Percentiles rank a stretch among this genome's conserved stretches.
Conservation (phyloP, 2,329 filamentous ascomycete genomes). For the Trichoderma sp. region DNA sequence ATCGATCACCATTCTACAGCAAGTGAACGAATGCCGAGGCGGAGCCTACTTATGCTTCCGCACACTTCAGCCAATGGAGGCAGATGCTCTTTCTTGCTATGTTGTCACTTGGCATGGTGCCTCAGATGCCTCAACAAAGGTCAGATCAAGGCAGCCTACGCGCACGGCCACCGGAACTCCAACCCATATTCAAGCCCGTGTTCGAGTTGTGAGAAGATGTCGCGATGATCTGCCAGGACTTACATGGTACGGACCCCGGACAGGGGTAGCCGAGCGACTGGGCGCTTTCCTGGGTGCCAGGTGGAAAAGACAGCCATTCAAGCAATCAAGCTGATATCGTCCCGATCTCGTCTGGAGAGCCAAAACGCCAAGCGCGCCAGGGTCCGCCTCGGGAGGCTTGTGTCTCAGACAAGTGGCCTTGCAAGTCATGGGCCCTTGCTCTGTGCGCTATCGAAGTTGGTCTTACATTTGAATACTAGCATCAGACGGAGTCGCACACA, state of each 20-base stretch:
- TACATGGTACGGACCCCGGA: conserved; percentile 1
- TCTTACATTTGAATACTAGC: not conserved
- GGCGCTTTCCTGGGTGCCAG: not conserved
- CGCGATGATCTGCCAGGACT: too few species aligned
- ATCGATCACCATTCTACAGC: not conserved
- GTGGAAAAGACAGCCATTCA: conserved; percentile 21
- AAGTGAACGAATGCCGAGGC: not conserved
- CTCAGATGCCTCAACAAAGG: not conserved
- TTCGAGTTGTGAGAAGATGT: too few species aligned
- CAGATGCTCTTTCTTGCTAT: too few species aligned
- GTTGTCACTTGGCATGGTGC: not conserved
- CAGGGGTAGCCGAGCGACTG: conserved; percentile 9
- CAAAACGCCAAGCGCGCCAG: conserved; percentile 24
- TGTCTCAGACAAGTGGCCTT: conserved; percentile 14
- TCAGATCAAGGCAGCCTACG: not conserved
- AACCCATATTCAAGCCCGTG: too few species aligned
- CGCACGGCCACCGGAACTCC: not conserved
- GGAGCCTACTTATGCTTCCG: conserved; percentile 5
- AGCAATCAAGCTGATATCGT: not conserved
- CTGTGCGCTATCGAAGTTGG: not conserved
- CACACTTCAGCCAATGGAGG: not conserved
- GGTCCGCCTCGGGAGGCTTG: not conserved
- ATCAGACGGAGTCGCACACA: not conserved
- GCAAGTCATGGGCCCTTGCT: not conserved
- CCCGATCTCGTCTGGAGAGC: conserved; percentile 3